Evolutionary conservation across 306 rosid genomes (phyloP), one percentile per base, ranked within the genome.

Genomic region (Fragaria iinumae): DNA sequence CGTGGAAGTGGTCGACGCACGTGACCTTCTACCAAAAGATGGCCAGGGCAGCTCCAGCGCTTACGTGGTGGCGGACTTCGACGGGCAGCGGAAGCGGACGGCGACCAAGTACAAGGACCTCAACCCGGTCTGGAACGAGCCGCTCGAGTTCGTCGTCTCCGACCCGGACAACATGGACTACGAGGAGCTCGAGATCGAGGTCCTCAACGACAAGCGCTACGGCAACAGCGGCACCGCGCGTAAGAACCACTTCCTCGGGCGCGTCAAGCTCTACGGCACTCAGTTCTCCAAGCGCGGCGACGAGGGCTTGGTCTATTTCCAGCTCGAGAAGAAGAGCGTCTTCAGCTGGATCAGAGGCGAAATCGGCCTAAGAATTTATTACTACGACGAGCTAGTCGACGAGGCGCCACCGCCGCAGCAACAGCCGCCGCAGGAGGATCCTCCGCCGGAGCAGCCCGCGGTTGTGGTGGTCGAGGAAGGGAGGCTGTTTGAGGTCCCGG

Each of bases 21-120:
- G 93, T 2, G 87, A 90, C 68, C 97, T 95, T 2, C 93, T 95
- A 27, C 97, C 99, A 2, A 95, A 92, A 49, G 99, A 95, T 84
- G 99, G 99, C 0, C 99, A 95, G 27, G 97, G 99, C 21, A 90
- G 97, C 75, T 91, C 99, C 0, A 95, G 99, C 78, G 89, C 99
- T 13, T 95, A 95, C 80, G 99, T 92, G 0, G 85, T 95, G 3
- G 97, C 86, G 0, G 89, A 89, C 50, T 95, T 95, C 66, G 97
- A 92, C 66, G 97, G 99, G 4, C 97, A 95, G 87, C 84, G 90
- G 71, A 88, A 90, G 72, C 87, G 97, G 48, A 89, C 97, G n/a
- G 80, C 86, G 38, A 90, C 97, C 29, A 81, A 85, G 75, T 88
- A 68, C 87, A 90, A 85, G 20, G 92, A 88, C 43, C 89, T 95